A percentile compares a stretch with the other conserved stretches of the same genome.
These are phyloP conservation scores for Berkeleyomyces basicola DNA, from an alignment of 2,329 filamentous ascomycete species.

Conservation along the genomic window DNA sequence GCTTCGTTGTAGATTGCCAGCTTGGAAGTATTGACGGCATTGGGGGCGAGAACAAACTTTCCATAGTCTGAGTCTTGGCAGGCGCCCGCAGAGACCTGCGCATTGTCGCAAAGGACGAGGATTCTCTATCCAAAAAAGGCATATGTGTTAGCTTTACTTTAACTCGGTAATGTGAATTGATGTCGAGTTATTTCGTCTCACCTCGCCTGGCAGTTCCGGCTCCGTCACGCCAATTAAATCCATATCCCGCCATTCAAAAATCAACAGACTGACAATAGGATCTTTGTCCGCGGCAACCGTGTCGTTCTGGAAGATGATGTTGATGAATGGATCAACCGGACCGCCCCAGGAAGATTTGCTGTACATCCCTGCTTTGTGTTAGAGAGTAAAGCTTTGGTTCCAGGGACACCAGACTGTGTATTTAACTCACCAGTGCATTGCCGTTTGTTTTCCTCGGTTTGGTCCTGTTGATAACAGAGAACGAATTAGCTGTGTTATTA, in stretches of 20 bases:
- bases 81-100: constrained; percentile 47
- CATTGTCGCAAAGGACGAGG: constrained; percentile 54
- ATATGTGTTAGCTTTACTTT: constrained; percentile 27
- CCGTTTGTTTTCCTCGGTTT: constrained; percentile 61
- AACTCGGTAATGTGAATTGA: constrained; percentile 5
- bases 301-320: constrained; percentile 56
- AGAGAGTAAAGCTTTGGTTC: constrained; percentile 13
- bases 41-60: constrained; percentile 64
- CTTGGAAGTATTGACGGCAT: constrained; percentile 54
- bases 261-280: constrained; percentile 64
- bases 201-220: constrained; percentile 35
- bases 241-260: constrained; percentile 90
- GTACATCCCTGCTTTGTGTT: constrained; percentile 60
- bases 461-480: constrained; percentile 26
- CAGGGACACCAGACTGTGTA: not conserved
- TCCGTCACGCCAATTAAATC: constrained; percentile 55
- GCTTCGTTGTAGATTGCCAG: constrained; percentile 64
- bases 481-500: not conserved
- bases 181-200: constrained; percentile 22
- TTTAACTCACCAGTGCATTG: constrained; percentile 42
- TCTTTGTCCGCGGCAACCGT: constrained; percentile 42
- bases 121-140: constrained; percentile 19
- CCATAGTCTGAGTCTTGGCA: constrained; percentile 69
- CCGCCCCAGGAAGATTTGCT: constrained; percentile 79
- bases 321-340: constrained; percentile 73